Evolutionary conservation across 23 red algal genomes (phyloP).

Genomic region (Porphyridium purpureum): DNA sequence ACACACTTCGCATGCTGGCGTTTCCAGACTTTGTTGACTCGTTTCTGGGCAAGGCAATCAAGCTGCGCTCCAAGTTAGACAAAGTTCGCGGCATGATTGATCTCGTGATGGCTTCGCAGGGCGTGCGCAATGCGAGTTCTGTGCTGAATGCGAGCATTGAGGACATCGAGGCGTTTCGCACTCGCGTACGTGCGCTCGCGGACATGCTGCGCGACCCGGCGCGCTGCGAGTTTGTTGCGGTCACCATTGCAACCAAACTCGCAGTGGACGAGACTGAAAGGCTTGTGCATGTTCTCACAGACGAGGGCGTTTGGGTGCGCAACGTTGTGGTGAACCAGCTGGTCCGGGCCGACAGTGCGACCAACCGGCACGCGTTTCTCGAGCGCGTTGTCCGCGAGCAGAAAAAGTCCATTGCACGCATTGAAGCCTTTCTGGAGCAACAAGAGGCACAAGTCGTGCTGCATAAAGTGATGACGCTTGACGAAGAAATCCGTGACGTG

Average conservation of each 20-base stretch:
- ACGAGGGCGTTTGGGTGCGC: constrained; percentile 62
- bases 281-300: constrained; percentile 32
- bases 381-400: constrained; percentile 30
- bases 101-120: too few relatives aligned
- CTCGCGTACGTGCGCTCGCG: too few relatives aligned
- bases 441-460: too few relatives aligned
- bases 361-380: constrained; percentile 15
- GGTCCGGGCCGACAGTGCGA: constrained; percentile 11
- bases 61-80: constrained; percentile 32
- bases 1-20: constrained; percentile 82
- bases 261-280: constrained; percentile 67
- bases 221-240: constrained; percentile 71
- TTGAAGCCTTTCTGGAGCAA: too few relatives aligned
- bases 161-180: constrained; percentile 28
- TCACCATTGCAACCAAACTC: constrained; percentile 75
- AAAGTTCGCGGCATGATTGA: neutral
- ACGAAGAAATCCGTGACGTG: constrained; percentile 57
- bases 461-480: too few relatives aligned
- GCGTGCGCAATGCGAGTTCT: too few relatives aligned
- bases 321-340: constrained; percentile 68
- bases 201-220: constrained; percentile 55
- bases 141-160: too few relatives aligned
- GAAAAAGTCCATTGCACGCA: constrained; percentile 15
- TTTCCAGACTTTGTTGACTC: constrained; percentile 93
- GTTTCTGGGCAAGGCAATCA: constrained; percentile 53